Evolutionary conservation across 495 filamentous ascomycete genomes (phyloP), one percentile per base, ranked within the genome.

Genomic region (Neurospora terricola): DNA sequence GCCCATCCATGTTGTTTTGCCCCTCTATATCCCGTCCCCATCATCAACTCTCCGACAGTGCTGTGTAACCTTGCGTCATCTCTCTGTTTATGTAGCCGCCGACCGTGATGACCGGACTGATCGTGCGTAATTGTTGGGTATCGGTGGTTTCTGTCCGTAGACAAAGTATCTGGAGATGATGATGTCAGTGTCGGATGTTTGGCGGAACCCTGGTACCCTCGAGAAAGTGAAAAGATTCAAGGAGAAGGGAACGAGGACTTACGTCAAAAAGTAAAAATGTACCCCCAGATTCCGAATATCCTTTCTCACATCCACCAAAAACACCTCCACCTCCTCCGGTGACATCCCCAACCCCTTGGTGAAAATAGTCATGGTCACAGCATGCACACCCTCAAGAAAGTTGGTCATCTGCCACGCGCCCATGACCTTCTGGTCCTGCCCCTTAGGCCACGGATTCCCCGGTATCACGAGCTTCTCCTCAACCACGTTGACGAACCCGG

Each of bases 301-400:
- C 39, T 82, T 88, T 88, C 38, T 83, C 30, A 89, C 84, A 12
- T 86, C 84, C 2, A 84, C 84, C 12, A 89, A 77, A 62, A 89
- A 77, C 4, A 82, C 80, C 75, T 90, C 84, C 36, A 90, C 83
- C 48, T 87, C 83, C 59, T 81, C 78, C 10, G n/a, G 75, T 40
- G 12, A 80, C 86, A 85, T 89, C 1, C 86, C 86, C 27, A 88
- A 80, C 27, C 81, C 78, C 6, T 83, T 81, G 0, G 86, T 88
- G 76, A 90, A 87, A 1, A 88, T 76, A 36, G 83, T 84, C 69
- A 86, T 85, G 37, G 79, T 83, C 69, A 88, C 84, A 1, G 84
- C 82, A 11, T 85, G 78, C 73, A 89, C 70, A 1, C 85, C 88
- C 70, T 79, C 75, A 23, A 83, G 73, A 70, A 81, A 73, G 72